These are phyloP conservation scores for Warburgia ugandensis DNA, from an alignment of 164 flowering plant species.

Conservation along the genomic window DNA sequence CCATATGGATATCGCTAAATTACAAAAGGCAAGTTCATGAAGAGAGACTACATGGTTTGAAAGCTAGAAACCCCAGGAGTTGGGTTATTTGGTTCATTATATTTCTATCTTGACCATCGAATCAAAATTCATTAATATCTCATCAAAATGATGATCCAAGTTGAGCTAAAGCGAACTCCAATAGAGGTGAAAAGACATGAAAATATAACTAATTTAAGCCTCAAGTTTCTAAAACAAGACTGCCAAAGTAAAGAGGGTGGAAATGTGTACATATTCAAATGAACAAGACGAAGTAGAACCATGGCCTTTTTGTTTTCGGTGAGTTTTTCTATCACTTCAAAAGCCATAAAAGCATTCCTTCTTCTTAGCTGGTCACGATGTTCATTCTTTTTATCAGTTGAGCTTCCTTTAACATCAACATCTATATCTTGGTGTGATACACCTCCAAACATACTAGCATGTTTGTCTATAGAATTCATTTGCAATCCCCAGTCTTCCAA, in stretches of 20 bases:
- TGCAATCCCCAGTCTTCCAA: conserved; percentile 70
- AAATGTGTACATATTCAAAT: conserved; percentile 42
- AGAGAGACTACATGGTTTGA: no score
- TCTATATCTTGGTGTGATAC: conserved; percentile 41
- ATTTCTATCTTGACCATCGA: no score
- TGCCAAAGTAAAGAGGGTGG: conserved; percentile 4
- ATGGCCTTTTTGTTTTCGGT: conserved; percentile 40
- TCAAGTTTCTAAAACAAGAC: no score
- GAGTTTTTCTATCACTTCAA: conserved; percentile 58
- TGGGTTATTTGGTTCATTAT: no score
- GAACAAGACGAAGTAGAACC: conserved; percentile 49
- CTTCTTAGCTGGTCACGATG: conserved; percentile 38
- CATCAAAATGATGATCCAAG: no score
- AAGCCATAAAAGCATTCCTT: conserved; percentile 44
- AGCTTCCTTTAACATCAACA: conserved; percentile 30
- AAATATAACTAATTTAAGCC: no score
- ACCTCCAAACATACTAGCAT: conserved; percentile 22
- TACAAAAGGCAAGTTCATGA: no score
- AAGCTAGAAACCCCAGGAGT: no score
- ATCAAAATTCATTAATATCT: no score
- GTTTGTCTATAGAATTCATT: conserved; percentile 24
- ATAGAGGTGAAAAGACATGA: no score
- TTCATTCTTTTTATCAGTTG: conserved; percentile 30
- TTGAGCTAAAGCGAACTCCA: no score
- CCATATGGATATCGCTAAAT: no score